A percentile compares a stretch with the other conserved stretches of the same genome.
phyloP scores from a whole-genome alignment of 805 yeast species.

The Saccharomycopsis oosterbeekiorum region DNA sequence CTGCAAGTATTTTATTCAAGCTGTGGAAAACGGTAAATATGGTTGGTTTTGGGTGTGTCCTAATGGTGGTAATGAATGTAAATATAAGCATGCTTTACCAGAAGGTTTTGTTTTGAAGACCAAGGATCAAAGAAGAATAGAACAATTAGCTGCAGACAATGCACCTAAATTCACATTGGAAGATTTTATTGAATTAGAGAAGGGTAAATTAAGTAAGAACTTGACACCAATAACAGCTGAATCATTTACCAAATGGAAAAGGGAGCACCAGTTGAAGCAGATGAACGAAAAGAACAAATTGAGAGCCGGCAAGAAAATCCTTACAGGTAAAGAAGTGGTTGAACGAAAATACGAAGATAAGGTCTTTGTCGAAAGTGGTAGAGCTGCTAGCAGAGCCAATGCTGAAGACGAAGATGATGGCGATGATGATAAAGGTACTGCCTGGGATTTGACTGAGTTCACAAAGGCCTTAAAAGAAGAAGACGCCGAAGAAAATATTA shows the following conservation, averaged over 20 bases:
- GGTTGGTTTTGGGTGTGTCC: conserved; percentile 99
- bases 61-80: conserved; percentile 85
- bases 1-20: conserved; percentile 90
- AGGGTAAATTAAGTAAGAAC: conserved; percentile 68
- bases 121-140: conserved; percentile 87
- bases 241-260: conserved; percentile 76
- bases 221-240: conserved; percentile 83
- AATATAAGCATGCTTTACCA: conserved; percentile 90
- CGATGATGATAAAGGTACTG: conserved; percentile 28
- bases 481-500: conserved; percentile 34
- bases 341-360: conserved; percentile 49
- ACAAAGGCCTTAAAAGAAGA: conserved; percentile 29
- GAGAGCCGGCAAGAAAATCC: conserved; percentile 36
- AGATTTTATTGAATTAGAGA: conserved; percentile 90
- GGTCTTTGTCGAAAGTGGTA: conserved; percentile 33
- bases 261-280: conserved; percentile 51
- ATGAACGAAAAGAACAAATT: conserved; percentile 31
- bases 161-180: conserved; percentile 90
- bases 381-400: conserved; percentile 39
- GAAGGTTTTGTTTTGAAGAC: conserved; percentile 96
- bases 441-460: conserved; percentile 36
- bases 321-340: conserved; percentile 63
- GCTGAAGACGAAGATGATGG: conserved; percentile 10
- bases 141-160: conserved; percentile 70
- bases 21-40: conserved; percentile 93